These are phyloP conservation scores for Claviceps sorghi DNA, from an alignment of 2,329 filamentous ascomycete species.

Conservation along the genomic window DNA sequence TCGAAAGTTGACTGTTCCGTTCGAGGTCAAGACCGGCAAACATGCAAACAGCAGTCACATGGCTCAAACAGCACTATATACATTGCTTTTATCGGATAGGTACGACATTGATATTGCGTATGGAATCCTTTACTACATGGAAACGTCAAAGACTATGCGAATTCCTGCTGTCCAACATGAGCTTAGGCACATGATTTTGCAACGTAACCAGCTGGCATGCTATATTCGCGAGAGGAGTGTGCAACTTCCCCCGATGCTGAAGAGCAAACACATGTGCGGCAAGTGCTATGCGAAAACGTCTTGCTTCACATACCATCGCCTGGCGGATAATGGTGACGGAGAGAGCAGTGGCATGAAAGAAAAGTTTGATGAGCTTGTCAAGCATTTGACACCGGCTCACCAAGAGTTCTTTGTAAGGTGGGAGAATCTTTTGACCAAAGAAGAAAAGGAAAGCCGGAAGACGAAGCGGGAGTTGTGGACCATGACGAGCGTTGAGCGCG, in stretches of 20 bases:
- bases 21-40: conserved; percentile 91
- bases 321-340: conserved; percentile 70
- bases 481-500: conserved; percentile 77
- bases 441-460: conserved; percentile 81
- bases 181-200: conserved; percentile 90
- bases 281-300: conserved; percentile 81
- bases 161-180: conserved; percentile 78
- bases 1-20: conserved; percentile 68
- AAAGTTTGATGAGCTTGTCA: conserved; percentile 69
- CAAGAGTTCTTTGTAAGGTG: conserved; percentile 84
- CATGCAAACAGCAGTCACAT: conserved; percentile 70
- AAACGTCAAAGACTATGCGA: conserved; percentile 71
- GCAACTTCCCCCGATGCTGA: conserved; percentile 74
- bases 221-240: conserved; percentile 68
- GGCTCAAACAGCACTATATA: conserved; percentile 90
- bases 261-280: conserved; percentile 65
- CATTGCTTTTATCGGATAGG: conserved; percentile 77
- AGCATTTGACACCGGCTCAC: conserved; percentile 60
- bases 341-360: conserved; percentile 68
- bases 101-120: conserved; percentile 88
- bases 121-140: conserved; percentile 89
- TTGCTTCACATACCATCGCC: conserved; percentile 87
- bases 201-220: conserved; percentile 78
- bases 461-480: conserved; percentile 89
- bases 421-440: conserved; percentile 84